phyloP scores from a whole-genome alignment of 192 early-diverging fungal species.

The Irineochytrium annulatum region DNA sequence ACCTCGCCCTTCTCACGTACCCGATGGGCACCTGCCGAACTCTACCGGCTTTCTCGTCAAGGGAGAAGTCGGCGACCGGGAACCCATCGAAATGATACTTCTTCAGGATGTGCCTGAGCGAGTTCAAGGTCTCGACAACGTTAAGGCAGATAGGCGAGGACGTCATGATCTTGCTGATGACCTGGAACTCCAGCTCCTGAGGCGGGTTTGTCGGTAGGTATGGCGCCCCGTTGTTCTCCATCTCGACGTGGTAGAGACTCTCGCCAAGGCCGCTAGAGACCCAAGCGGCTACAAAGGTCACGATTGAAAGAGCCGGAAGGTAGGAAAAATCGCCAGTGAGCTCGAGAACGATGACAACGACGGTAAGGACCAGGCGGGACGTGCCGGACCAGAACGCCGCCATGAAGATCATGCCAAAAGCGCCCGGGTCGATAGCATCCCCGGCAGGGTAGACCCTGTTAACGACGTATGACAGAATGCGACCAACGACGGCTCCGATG shows the following conservation, averaged over 20 bases:
- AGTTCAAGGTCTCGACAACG: no score
- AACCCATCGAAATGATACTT: no score
- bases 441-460: constrained; percentile 1
- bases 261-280: constrained; percentile 17
- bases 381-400: constrained; percentile 34
- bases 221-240: constrained; percentile 31
- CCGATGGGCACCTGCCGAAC: no score
- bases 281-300: constrained; percentile 14
- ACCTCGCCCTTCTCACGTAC: no score
- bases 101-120: no score
- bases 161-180: no score
- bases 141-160: no score
- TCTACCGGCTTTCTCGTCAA: no score
- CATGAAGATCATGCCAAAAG: constrained; percentile 25
- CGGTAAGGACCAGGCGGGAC: constrained; percentile 29
- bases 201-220: no score
- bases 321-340: constrained; percentile 32
- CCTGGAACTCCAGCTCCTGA: constrained; percentile 14
- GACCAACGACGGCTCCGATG: constrained; percentile 31
- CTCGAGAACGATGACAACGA: constrained; percentile 32
- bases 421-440: constrained; percentile 25
- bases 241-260: constrained; percentile 37
- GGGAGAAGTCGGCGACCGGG: no score
- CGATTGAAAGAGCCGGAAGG: constrained; percentile 28
- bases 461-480: constrained; percentile 24